phyloP scores from a whole-genome alignment of 768 basidiomycete species.

The Suillus placidus region DNA sequence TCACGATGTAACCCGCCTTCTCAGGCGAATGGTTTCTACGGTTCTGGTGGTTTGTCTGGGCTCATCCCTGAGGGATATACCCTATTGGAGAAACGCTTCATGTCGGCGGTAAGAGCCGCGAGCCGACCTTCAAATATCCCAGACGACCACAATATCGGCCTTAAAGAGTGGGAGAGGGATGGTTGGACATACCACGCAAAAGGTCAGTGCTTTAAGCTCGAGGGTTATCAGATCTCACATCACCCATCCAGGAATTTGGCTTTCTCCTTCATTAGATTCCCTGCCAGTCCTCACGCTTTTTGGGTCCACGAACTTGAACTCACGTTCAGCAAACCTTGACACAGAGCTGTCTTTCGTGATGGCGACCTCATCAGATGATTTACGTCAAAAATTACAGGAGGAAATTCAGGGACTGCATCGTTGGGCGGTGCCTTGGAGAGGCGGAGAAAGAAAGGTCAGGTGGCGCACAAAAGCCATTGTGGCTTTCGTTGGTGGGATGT shows the following conservation, averaged over 20 bases:
- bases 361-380: slow-evolving; percentile 58
- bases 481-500: slow-evolving; percentile 67
- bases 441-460: slow-evolving; percentile 57
- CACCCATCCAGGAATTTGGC: slow-evolving; percentile 77
- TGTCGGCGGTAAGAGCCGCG: slow-evolving; percentile 59
- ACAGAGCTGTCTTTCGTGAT: slow-evolving; percentile 90
- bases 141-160: slow-evolving; percentile 54
- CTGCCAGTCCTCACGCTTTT: slow-evolving; percentile 79
- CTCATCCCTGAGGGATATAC: slow-evolving; percentile 97
- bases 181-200: slow-evolving; percentile 99
- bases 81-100: slow-evolving; percentile 81
- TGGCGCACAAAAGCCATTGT: slow-evolving; percentile 66
- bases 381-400: slow-evolving; percentile 52
- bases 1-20: not conserved
- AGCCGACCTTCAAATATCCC: slow-evolving; percentile 33
- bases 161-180: slow-evolving; percentile 84
- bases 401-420: slow-evolving; percentile 57
- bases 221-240: not conserved
- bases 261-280: slow-evolving; percentile 57
- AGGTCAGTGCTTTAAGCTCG: slow-evolving; percentile 50
- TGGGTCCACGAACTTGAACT: slow-evolving; percentile 94
- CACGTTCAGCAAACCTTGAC: slow-evolving; percentile 87
- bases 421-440: slow-evolving; percentile 61
- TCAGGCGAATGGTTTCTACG: slow-evolving; percentile 95
- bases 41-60: slow-evolving; percentile 85